Conservation (phyloP, 179 eudicot species). For the Silene coronaria region DNA sequence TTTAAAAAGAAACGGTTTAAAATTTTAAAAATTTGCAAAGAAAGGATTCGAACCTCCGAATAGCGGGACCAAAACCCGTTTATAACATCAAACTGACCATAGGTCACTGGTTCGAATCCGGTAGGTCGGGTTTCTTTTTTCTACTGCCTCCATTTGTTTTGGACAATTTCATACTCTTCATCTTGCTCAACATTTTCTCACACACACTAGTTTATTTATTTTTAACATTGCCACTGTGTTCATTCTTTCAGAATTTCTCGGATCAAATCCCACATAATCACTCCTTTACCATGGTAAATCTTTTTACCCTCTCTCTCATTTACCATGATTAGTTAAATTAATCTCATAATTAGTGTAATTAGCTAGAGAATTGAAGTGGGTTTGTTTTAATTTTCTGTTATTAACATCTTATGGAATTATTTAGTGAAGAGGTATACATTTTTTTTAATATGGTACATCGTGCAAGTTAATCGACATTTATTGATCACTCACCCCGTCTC, state of each 20-base stretch:
- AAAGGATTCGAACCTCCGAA: too few relatives aligned
- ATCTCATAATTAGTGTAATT: neutral
- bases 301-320: neutral
- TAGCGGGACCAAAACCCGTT: too few relatives aligned
- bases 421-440: neutral
- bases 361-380: neutral
- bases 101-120: constrained; percentile 19
- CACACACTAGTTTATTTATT: neutral
- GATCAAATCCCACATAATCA: neutral
- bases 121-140: constrained; percentile 10
- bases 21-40: too few relatives aligned
- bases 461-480: too few relatives aligned
- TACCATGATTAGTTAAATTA: neutral
- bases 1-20: too few relatives aligned
- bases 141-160: too few relatives aligned
- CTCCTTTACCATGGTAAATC: constrained; percentile 1
- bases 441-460: neutral
- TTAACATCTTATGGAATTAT: neutral
- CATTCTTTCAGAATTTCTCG: neutral
- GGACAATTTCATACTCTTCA: too few relatives aligned
- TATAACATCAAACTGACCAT: too few relatives aligned
- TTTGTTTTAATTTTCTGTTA: neutral
- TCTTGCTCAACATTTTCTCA: neutral
- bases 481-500: too few relatives aligned
- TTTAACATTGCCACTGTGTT: too few relatives aligned